phyloP scores from a whole-genome alignment of 768 basidiomycete species.

The Tubosaeta sp. region DNA sequence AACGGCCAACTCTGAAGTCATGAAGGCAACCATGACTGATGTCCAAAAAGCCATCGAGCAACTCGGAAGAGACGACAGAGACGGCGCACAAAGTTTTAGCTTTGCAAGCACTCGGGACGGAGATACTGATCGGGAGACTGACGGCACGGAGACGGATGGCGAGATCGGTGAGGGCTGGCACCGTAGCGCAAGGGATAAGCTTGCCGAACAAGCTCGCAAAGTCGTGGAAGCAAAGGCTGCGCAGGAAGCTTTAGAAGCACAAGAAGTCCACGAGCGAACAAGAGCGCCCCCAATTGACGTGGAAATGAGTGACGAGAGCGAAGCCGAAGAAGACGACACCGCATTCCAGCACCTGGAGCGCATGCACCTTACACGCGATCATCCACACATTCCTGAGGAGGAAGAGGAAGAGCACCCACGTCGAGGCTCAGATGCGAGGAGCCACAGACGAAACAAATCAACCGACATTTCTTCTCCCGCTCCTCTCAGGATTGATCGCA shows the following conservation, averaged over 20 bases:
- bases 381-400: constrained; percentile 67
- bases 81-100: constrained; percentile 68
- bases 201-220: constrained; percentile 66
- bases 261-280: constrained; percentile 41
- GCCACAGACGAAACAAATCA: constrained; percentile 17
- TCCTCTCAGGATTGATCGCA: constrained; percentile 18
- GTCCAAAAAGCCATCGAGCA: constrained; percentile 90
- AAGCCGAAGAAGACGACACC: constrained; percentile 55
- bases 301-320: constrained; percentile 78
- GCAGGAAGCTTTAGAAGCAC: constrained; percentile 46
- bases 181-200: constrained; percentile 55
- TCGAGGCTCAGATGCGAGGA: constrained; percentile 21
- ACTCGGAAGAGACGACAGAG: constrained; percentile 56
- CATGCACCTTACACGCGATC: constrained; percentile 40
- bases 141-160: constrained; percentile 50
- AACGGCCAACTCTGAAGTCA: constrained; percentile 47
- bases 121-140: constrained; percentile 42
- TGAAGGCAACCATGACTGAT: constrained; percentile 87
- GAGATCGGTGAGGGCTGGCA: constrained; percentile 61
- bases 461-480: constrained; percentile 34
- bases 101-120: constrained; percentile 66
- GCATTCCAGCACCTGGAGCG: constrained; percentile 32
- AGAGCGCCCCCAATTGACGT: constrained; percentile 64
- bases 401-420: constrained; percentile 53
- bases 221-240: constrained; percentile 44